These are phyloP conservation scores for Dictyostelium discoideum DNA, from an alignment of 78 protist species.

Conservation along the genomic window DNA sequence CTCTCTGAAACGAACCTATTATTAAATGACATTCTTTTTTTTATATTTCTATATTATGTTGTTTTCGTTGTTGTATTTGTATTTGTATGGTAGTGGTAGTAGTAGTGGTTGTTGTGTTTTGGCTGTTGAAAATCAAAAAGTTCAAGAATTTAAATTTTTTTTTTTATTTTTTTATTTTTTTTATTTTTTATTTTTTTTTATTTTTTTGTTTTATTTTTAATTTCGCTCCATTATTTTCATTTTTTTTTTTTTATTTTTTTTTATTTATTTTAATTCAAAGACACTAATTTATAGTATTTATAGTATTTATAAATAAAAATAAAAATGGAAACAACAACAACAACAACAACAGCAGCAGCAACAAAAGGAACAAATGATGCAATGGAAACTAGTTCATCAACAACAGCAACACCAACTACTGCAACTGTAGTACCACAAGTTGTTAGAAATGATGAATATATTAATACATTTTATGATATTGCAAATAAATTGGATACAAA, in stretches of 20 bases:
- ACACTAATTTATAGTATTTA: neutral
- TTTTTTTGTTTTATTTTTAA: neutral
- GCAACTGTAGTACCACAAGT: neutral
- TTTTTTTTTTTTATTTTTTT: neutral
- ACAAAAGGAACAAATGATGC: neutral
- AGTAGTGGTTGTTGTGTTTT: neutral
- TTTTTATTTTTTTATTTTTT: too few species aligned
- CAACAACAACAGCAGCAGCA: neutral
- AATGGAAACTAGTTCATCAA: neutral
- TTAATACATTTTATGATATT: conserved; percentile 36
- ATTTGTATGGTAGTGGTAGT: too few species aligned
- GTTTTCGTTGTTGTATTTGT: neutral
- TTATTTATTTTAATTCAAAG: neutral
- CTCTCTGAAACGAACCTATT: conserved; percentile 41
- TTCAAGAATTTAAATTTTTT: neutral
- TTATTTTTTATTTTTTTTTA: neutral
- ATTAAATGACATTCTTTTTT: neutral
- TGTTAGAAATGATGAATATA: conserved; percentile 26
- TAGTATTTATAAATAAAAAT: neutral
- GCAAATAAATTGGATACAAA: conserved; percentile 57
- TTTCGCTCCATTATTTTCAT: too few species aligned
- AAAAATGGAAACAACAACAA: neutral
- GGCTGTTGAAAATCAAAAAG: neutral
- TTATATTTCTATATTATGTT: neutral
- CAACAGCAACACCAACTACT: neutral